phyloP scores from a whole-genome alignment of 2,329 filamentous ascomycete species.

The Phoma sp. region DNA sequence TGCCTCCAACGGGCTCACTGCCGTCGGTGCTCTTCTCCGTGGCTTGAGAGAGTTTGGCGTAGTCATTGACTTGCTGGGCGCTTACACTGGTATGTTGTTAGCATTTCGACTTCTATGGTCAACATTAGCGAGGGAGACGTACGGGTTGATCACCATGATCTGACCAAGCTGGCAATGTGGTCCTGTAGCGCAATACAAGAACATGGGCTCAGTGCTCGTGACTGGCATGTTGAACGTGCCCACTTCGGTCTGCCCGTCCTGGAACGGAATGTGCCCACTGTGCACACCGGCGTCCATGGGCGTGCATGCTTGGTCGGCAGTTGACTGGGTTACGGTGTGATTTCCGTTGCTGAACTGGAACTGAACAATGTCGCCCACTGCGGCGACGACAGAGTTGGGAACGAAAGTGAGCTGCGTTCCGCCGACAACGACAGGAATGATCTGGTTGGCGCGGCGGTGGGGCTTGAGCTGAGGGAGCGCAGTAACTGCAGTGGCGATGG shows the following conservation, averaged over 20 bases:
- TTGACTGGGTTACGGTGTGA: slow-evolving; percentile 42
- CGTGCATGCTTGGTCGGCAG: slow-evolving; percentile 33
- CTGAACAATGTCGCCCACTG: slow-evolving; percentile 40
- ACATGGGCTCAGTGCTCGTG: slow-evolving; percentile 38
- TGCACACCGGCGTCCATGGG: slow-evolving; percentile 39
- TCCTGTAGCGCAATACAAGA: slow-evolving; percentile 41
- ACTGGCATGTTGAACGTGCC: slow-evolving; percentile 44
- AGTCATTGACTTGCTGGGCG: slow-evolving; percentile 36
- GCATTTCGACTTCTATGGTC: not conserved
- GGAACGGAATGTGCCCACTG: slow-evolving; percentile 41
- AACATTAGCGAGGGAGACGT: not conserved
- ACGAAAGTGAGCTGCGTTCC: slow-evolving; percentile 40
- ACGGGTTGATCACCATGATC: slow-evolving; percentile 40
- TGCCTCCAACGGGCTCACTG: slow-evolving; percentile 29
- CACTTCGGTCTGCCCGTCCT: slow-evolving; percentile 38
- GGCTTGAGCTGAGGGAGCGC: slow-evolving; percentile 30
- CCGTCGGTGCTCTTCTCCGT: slow-evolving; percentile 34
- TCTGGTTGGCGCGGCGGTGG: slow-evolving; percentile 30
- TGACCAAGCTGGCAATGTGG: slow-evolving; percentile 42
- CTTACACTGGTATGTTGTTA: slow-evolving; percentile 15
- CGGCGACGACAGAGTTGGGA: slow-evolving; percentile 37
- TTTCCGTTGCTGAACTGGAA: slow-evolving; percentile 45
- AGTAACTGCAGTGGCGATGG: slow-evolving; percentile 19
- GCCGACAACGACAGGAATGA: slow-evolving; percentile 42
- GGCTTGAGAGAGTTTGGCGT: slow-evolving; percentile 34